Conservation (phyloP, 2,329 filamentous ascomycete species). For the Talaromyces pinophilus region DNA sequence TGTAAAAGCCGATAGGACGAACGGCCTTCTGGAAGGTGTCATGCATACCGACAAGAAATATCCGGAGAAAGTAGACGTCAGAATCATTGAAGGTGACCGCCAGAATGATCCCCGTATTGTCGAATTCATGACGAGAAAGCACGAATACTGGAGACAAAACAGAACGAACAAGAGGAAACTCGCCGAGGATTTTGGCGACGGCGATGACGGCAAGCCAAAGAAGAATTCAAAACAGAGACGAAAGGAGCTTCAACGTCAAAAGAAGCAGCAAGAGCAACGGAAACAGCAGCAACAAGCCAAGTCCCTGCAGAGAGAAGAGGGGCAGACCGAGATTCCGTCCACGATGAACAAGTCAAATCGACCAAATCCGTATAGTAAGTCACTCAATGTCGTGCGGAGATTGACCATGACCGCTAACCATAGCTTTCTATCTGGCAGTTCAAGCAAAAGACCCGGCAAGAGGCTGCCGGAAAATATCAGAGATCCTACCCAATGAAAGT, state of each 20-base stretch:
- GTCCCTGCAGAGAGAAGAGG: slow-evolving; percentile 34
- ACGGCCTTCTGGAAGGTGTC: slow-evolving; percentile 67
- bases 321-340: slow-evolving; percentile 29
- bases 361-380: slow-evolving; percentile 46
- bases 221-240: slow-evolving; percentile 40
- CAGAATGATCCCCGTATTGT: slow-evolving; percentile 53
- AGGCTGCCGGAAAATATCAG: slow-evolving; percentile 42
- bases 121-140: slow-evolving; percentile 63
- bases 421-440: slow-evolving; percentile 41
- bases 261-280: slow-evolving; percentile 32
- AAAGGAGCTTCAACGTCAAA: slow-evolving; percentile 34
- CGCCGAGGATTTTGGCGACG: slow-evolving; percentile 27
- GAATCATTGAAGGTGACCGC: slow-evolving; percentile 52
- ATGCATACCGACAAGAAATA: slow-evolving; percentile 62
- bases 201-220: slow-evolving; percentile 38
- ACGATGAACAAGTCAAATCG: slow-evolving; percentile 32
- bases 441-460: slow-evolving; percentile 49
- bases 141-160: slow-evolving; percentile 61
- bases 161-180: slow-evolving; percentile 43
- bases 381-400: not conserved
- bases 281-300: slow-evolving; percentile 36
- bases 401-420: not conserved
- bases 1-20: slow-evolving; percentile 57
- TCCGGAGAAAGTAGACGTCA: slow-evolving; percentile 60
- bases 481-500: slow-evolving; percentile 52